Percentiles rank a stretch among this genome's conserved stretches.
phyloP scores from a whole-genome alignment of 164 flowering plant species.

The Stephania japonica region DNA sequence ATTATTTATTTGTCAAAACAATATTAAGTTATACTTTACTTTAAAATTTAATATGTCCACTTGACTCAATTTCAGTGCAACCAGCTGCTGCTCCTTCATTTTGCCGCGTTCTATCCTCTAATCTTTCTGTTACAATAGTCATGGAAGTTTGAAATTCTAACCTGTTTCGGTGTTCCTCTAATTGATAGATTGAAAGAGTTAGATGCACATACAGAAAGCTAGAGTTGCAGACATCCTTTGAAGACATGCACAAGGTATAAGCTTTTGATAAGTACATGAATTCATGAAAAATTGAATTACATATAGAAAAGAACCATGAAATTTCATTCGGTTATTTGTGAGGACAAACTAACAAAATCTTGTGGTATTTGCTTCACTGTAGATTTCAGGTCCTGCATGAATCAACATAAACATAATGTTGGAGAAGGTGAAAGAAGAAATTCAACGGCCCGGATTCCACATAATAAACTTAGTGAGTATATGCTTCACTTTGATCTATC shows the following conservation, averaged over 20 bases:
- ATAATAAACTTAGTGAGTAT: background rate
- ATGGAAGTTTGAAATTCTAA: background rate
- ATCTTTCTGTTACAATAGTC: background rate
- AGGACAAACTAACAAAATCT: background rate
- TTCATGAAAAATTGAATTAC: background rate
- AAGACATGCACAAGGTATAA: background rate
- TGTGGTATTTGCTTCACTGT: background rate
- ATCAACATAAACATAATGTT: slow-evolving; percentile 3
- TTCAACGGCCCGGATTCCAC: background rate
- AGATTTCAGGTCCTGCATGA: background rate
- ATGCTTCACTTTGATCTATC: slow-evolving; percentile 2
- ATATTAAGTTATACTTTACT: no score
- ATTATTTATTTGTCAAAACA: no score
- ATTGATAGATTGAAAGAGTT: background rate
- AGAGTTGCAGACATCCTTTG: background rate
- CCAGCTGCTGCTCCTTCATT: background rate
- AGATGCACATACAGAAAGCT: background rate
- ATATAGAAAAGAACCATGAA: background rate
- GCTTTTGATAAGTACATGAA: background rate
- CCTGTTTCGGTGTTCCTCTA: background rate
- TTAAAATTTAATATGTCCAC: no score
- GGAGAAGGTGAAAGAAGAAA: background rate
- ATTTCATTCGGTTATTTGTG: background rate
- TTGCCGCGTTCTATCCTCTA: background rate
- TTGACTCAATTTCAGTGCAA: background rate